Conservation (phyloP, 306 rosid species). For the Coriaria nepalensis region DNA sequence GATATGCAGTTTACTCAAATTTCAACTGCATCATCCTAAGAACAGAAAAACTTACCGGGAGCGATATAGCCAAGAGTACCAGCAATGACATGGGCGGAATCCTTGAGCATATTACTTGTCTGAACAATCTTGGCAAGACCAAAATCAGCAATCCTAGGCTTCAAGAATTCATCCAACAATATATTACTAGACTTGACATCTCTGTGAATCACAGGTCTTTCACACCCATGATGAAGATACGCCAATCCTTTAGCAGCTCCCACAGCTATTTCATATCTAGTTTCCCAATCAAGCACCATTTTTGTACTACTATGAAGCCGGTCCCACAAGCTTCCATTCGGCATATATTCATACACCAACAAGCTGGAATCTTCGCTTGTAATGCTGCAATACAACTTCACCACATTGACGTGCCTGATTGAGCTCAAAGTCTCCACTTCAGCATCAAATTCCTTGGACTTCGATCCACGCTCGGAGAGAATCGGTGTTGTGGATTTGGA, state of each 20-base stretch:
- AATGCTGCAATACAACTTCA: conserved; percentile 78
- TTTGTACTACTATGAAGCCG: conserved; percentile 47
- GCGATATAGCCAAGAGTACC: conserved; percentile 95
- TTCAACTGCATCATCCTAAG: background rate
- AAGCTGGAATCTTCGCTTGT: conserved; percentile 82
- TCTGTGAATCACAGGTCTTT: conserved; percentile 68
- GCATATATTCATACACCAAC: conserved; percentile 77
- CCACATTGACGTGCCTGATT: conserved; percentile 85
- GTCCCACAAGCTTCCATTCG: conserved; percentile 90
- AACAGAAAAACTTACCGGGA: conserved; percentile 44
- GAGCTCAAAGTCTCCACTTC: conserved; percentile 80
- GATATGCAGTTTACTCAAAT: too few relatives aligned
- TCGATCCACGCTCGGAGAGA: conserved; percentile 23
- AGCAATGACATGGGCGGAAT: conserved; percentile 65
- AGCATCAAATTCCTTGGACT: conserved; percentile 55
- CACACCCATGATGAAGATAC: conserved; percentile 76
- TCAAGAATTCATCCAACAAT: conserved; percentile 69
- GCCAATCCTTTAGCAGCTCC: conserved; percentile 93
- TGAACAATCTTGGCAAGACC: conserved; percentile 79
- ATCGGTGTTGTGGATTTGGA: conserved; percentile 39
- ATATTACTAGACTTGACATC: conserved; percentile 92
- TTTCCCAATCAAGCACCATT: conserved; percentile 83
- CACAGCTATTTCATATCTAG: conserved; percentile 60
- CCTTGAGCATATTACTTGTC: conserved; percentile 22
- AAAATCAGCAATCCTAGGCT: conserved; percentile 86